Conservation (phyloP, 2,329 filamentous ascomycete genomes). For the Botrytis paeoniae region DNA sequence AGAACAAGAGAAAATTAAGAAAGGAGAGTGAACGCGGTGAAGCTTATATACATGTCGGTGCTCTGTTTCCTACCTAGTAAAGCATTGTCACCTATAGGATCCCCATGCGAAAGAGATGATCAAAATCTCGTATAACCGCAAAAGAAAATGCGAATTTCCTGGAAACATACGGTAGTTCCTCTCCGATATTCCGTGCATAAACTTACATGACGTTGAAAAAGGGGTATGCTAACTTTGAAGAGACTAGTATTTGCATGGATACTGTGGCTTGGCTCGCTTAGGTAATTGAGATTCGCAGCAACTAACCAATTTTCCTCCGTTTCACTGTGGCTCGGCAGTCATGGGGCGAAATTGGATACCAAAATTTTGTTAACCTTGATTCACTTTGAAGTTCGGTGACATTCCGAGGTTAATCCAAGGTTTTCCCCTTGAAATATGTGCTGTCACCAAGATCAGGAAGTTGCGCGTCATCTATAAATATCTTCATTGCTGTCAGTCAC, state of each 20-base stretch:
- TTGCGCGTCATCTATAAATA: conserved; percentile 9
- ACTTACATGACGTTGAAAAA: background rate
- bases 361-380: background rate
- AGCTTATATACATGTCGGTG: background rate
- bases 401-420: conserved; percentile 6
- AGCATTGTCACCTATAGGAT: background rate
- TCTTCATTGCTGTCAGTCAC: background rate
- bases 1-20: background rate
- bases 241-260: background rate
- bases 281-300: background rate
- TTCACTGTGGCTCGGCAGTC: background rate
- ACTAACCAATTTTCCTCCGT: background rate
- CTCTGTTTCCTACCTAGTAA: background rate
- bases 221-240: background rate
- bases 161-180: background rate
- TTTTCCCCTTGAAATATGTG: background rate
- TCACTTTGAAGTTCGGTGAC: background rate
- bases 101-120: background rate
- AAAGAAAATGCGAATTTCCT: background rate
- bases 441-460: background rate
- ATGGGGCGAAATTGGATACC: background rate
- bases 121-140: background rate
- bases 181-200: background rate
- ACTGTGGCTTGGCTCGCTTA: conserved; percentile 7
- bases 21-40: background rate